Percentiles rank a stretch among this genome's conserved stretches.
Conservation (phyloP, 208 protist genomes). For the Trypanosoma cruzi region DNA sequence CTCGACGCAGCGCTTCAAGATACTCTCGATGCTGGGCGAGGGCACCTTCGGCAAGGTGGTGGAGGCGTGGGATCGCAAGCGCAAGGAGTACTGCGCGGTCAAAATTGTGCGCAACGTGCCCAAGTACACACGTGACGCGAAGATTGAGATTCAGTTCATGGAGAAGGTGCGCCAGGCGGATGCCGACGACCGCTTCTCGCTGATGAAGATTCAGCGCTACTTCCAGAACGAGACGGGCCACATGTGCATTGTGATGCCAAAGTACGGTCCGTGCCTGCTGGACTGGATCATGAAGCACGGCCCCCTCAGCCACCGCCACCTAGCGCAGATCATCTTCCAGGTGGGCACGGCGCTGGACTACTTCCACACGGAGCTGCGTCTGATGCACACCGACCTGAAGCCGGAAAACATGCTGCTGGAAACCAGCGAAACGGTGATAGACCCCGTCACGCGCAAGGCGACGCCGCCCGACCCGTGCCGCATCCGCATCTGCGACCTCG, state of each 20-base stretch:
- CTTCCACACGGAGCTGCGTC: constrained; percentile 74
- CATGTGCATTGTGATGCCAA: constrained; percentile 84
- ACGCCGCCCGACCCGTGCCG: no score
- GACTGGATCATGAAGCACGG: constrained; percentile 85
- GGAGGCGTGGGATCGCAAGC: constrained; percentile 88
- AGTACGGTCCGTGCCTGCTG: constrained; percentile 71
- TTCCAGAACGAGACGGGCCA: constrained; percentile 82
- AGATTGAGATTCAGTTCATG: constrained; percentile 90
- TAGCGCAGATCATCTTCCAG: constrained; percentile 84
- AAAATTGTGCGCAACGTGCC: constrained; percentile 87
- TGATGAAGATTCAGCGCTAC: constrained; percentile 83
- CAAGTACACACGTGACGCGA: constrained; percentile 88
- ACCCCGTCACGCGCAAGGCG: no score
- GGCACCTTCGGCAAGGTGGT: constrained; percentile 92
- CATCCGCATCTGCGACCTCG: no score
- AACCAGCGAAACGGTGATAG: no score
- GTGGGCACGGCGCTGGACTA: constrained; percentile 69
- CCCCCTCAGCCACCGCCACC: constrained; percentile 65
- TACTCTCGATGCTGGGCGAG: constrained; percentile 87
- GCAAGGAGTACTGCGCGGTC: constrained; percentile 86
- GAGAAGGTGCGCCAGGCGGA: constrained; percentile 74
- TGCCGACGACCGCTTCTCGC: constrained; percentile 62
- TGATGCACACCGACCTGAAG: constrained; percentile 93
- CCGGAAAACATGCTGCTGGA: no score
- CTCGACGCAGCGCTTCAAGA: constrained; percentile 86